phyloP scores from a whole-genome alignment of 192 early-diverging fungal genomes.

The Coemansia sp. region DNA sequence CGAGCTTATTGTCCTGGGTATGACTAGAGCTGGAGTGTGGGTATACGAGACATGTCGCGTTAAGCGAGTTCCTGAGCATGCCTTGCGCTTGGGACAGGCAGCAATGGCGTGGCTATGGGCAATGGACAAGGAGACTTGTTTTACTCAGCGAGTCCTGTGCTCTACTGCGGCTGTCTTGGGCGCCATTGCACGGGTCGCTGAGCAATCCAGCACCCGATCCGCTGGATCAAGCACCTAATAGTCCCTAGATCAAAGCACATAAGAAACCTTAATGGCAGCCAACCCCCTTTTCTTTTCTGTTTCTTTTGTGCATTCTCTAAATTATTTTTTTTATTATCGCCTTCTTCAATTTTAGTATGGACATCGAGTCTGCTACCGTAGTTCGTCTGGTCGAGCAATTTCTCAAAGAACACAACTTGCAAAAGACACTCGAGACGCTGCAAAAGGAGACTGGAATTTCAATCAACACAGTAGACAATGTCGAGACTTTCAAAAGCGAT shows the following conservation, averaged over 20 bases:
- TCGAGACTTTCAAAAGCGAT: constrained; percentile 71
- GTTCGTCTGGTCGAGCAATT: constrained; percentile 94
- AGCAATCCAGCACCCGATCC: constrained; percentile 11
- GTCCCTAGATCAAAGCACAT: neutral
- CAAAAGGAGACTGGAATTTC: constrained; percentile 81
- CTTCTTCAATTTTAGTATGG: constrained; percentile 19
- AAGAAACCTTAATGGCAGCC: neutral
- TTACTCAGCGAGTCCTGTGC: constrained; percentile 27
- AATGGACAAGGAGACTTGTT: constrained; percentile 27
- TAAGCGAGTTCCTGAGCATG: constrained; percentile 16
- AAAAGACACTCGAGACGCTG: constrained; percentile 71
- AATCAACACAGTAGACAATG: constrained; percentile 86
- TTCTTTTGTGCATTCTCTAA: neutral
- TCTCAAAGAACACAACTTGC: constrained; percentile 87
- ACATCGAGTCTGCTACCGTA: constrained; percentile 62
- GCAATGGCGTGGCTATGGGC: constrained; percentile 18
- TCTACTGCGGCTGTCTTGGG: constrained; percentile 33
- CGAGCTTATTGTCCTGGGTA: constrained; percentile 10
- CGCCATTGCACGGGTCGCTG: constrained; percentile 30
- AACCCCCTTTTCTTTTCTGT: neutral
- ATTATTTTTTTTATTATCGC: neutral
- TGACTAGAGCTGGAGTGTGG: constrained; percentile 12
- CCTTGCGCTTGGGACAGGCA: neutral
- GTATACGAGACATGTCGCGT: neutral
- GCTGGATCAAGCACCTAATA: neutral